Evolutionary conservation across 2,329 filamentous ascomycete genomes (phyloP), one percentile per base, ranked within the genome.

Genomic region (Botrytis pseudocinerea): DNA sequence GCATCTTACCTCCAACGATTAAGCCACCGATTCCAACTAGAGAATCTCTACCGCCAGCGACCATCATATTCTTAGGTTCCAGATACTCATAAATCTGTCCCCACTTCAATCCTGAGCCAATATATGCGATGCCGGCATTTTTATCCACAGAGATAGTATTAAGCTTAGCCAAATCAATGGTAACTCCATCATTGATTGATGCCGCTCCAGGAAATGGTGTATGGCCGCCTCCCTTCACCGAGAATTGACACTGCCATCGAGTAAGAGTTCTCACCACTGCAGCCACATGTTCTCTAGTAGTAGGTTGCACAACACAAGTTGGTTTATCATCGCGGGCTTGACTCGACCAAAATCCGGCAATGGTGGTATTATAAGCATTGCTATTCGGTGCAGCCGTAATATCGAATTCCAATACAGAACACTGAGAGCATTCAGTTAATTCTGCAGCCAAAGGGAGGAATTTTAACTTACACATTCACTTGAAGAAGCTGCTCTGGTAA

Each of bases 281-380:
- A 44, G 54, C 68, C 20, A 70, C 54, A n/a, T 59, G 22, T 32
- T 40, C 68, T 61, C 10, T 48, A 25, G 4, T 61, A 28, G 54
- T 60, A 6, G n/a, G 38, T 16, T 60, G 25, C 35, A 70, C 42
- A 62, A 28, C 22, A 63, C 28, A 70, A 6, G n/a, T 46, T 54
- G 66, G 4, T 32, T 16, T 42, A 60, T 69, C 38, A 46, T 69
- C 51, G 48, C 38, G 51, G 44, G 38, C 35, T 69, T 69, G 66
- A 42, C 51, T n/a, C 25, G 38, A 59, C 51, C 51, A 69, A n/a
- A 54, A 60, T 8, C 51, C 38, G 6, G 32, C 44, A 40, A 60
- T 32, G n/a, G n/a, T 44, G 32, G 35, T 10, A 57, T 60, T 42
- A 32, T 69, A 59, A 35, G 62, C 62, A 48, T 22, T 48, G 40